Evolutionary conservation across 352 stramenopile species (phyloP), one percentile per base, ranked within the genome.

Genomic region (Phytophthora multivora): DNA sequence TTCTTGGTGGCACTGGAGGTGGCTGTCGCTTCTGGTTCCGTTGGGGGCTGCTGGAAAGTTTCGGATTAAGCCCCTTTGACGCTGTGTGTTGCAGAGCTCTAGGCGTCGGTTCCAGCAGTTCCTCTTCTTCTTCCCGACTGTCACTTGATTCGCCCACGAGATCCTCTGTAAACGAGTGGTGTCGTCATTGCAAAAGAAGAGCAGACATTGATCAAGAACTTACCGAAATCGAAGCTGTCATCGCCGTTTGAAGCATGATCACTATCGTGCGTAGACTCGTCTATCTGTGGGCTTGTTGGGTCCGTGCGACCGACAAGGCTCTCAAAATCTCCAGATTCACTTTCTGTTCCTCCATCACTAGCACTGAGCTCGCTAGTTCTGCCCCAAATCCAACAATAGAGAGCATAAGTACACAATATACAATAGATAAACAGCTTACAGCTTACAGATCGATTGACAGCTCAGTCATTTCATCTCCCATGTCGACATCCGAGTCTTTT

Each of bases 371-470:
- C 58, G 23, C 58, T 77, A 10, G 79, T 83, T 59, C 79, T 85
- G 39, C 4, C 28, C 28, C 28, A 8, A 28, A 41, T 33, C 5
- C 38, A 38, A 41, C 18, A 54, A 64, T 66, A 60, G 13, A 51
- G 8, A 46, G 51, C 38, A 66, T 39, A 59, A 38, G 51, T 43
- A 50, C 10, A 45, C 12, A 46, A 68, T 46, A 49, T 26, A 51
- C 15, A 55, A 64, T 69, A 67, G 55, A 63, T 53, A 56, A 59
- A 36, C 26, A 45, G 8, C 4, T 13, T 33, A n/a, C 9, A 47
- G 59, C 76, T 51, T 63, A 93, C 84, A 90, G 59, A 54, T 93
- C 84, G 5, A 93, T 80, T 38, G 78, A 88, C 1, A 91, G 33
- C 13, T 68, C 67, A 45, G 66, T 71, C 2, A 77, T 62, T 0